These are phyloP conservation scores for Boletus rubescentipes DNA, from an alignment of 768 basidiomycete genomes.

Conservation along the genomic window DNA sequence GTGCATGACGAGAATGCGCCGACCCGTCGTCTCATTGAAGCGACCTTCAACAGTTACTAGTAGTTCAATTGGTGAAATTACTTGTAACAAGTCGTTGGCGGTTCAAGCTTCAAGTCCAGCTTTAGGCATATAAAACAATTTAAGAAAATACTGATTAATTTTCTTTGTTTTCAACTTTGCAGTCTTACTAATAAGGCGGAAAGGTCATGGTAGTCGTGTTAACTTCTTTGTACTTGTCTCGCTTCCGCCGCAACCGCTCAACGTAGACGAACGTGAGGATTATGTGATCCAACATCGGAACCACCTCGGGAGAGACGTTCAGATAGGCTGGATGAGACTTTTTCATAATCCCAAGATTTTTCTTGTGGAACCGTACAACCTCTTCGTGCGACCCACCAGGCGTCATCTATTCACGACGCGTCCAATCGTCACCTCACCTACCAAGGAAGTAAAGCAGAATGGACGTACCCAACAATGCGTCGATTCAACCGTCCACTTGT, in stretches of 20 bases:
- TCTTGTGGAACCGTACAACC: constrained; percentile 26
- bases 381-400: constrained; percentile 6
- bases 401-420: constrained; percentile 17
- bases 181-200: too few relatives aligned
- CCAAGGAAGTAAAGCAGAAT: not conserved
- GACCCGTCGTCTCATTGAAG: too few relatives aligned
- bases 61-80: too few relatives aligned
- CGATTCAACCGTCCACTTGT: constrained; percentile 33
- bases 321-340: constrained; percentile 24
- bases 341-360: constrained; percentile 22
- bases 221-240: too few relatives aligned
- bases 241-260: constrained; percentile 19
- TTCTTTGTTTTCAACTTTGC: too few relatives aligned
- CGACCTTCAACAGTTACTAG: too few relatives aligned
- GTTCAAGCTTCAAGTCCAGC: too few relatives aligned
- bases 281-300: constrained; percentile 25
- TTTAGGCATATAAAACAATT: too few relatives aligned
- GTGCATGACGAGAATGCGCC: too few relatives aligned
- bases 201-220: too few relatives aligned
- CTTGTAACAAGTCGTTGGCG: too few relatives aligned
- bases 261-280: constrained; percentile 28
- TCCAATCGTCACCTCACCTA: not conserved
- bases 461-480: constrained; percentile 28
- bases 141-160: too few relatives aligned
- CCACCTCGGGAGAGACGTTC: constrained; percentile 14